These are phyloP conservation scores for Periconia digitata DNA, from an alignment of 2,329 filamentous ascomycete genomes.

Conservation along the genomic window DNA sequence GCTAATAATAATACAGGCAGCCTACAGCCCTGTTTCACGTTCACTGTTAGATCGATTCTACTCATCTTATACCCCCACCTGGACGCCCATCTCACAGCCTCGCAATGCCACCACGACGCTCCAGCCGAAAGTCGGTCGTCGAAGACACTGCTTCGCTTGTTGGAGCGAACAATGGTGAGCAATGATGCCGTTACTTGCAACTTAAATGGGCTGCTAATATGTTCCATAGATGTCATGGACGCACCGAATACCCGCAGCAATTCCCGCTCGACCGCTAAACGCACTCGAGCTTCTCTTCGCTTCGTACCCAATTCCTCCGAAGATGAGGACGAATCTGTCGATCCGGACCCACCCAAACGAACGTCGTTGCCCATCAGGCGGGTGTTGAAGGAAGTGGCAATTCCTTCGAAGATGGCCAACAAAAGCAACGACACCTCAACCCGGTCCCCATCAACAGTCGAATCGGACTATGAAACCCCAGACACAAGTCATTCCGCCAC, in stretches of 20 bases:
- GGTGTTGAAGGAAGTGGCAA: conserved; percentile 36
- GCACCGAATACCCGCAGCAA: background rate
- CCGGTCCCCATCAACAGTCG: conserved; percentile 35
- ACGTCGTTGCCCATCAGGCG: conserved; percentile 16
- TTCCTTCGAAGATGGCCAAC: conserved; percentile 22
- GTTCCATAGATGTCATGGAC: conserved; percentile 1
- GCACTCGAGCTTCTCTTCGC: conserved; percentile 24
- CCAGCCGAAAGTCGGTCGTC: conserved; percentile 23
- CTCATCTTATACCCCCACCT: no score
- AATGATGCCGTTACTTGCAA: background rate
- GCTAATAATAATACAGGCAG: no score
- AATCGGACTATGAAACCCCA: conserved; percentile 61
- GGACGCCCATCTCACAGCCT: no score
- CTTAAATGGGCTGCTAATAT: conserved; percentile 3
- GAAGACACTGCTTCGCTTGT: background rate
- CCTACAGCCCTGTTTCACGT: no score
- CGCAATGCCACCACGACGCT: conserved; percentile 28
- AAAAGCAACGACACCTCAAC: conserved; percentile 28
- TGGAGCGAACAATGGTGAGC: background rate
- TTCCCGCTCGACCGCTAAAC: conserved; percentile 10
- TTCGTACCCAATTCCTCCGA: conserved; percentile 39
- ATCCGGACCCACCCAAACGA: conserved; percentile 9
- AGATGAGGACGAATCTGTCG: conserved; percentile 23
- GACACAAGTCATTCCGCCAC: conserved; percentile 62
- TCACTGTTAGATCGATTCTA: no score